Conservation (phyloP, 441 rosid species). For the Euphorbia celastroides region DNA sequence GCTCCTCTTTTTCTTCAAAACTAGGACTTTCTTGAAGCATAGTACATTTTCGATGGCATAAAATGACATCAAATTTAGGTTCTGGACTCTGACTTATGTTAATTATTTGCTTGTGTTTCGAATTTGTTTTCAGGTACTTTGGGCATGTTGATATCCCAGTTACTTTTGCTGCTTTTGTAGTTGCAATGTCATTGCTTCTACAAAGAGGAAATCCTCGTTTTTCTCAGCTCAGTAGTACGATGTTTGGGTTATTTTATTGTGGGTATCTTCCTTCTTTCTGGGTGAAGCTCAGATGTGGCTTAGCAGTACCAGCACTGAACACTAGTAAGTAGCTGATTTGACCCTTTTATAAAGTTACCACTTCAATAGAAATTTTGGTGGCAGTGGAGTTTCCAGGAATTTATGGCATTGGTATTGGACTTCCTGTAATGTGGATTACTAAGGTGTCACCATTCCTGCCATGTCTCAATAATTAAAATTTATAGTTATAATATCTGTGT, state of each 20-base stretch:
- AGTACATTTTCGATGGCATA: neutral
- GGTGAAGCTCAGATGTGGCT: constrained; percentile 91
- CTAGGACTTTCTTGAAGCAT: neutral
- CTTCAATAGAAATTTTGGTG: neutral
- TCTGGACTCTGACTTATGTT: neutral
- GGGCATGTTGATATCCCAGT: constrained; percentile 81
- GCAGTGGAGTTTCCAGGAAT: neutral
- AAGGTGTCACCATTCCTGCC: neutral
- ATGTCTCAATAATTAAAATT: neutral
- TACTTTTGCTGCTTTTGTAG: constrained; percentile 76
- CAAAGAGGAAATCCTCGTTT: constrained; percentile 90
- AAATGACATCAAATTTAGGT: neutral
- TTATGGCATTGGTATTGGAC: neutral
- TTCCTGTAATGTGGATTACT: neutral
- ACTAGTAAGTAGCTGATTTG: constrained; percentile 49
- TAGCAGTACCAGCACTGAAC: constrained; percentile 81
- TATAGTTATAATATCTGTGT: neutral
- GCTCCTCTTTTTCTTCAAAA: neutral
- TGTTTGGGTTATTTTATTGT: constrained; percentile 87
- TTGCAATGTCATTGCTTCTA: constrained; percentile 74
- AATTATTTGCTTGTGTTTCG: constrained; percentile 16
- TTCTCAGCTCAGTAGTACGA: constrained; percentile 89
- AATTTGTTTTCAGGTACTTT: constrained; percentile 50
- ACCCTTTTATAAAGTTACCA: constrained; percentile 1
- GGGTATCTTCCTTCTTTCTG: constrained; percentile 97